Evolutionary conservation across 164 flowering plant species (phyloP).

Genomic region (Paratinospora sagittata): DNA sequence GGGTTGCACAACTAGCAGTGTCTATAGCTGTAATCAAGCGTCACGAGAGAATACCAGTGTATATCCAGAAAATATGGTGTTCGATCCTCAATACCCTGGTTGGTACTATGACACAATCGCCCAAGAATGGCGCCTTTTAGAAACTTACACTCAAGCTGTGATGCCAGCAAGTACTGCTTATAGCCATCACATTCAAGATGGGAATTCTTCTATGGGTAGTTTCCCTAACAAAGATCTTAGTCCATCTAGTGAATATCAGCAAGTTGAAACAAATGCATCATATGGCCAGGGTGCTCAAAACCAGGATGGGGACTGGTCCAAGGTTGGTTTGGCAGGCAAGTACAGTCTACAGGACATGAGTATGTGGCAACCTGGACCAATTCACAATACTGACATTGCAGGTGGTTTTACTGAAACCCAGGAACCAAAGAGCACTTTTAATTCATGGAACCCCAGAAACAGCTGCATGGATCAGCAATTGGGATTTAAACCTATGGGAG

Average conservation of each 20-base stretch:
- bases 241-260: slow-evolving; percentile 24
- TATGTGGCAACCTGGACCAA: slow-evolving; percentile 45
- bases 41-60: slow-evolving; percentile 40
- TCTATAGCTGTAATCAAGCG: slow-evolving; percentile 41
- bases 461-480: slow-evolving; percentile 29
- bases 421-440: slow-evolving; percentile 24
- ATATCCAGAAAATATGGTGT: slow-evolving; percentile 80
- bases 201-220: slow-evolving; percentile 21
- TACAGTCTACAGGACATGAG: slow-evolving; percentile 28
- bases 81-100: slow-evolving; percentile 92
- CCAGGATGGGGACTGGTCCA: slow-evolving; percentile 19
- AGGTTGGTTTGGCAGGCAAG: slow-evolving; percentile 29
- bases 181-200: slow-evolving; percentile 40
- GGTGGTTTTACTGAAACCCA: too few relatives aligned
- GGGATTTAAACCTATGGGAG: slow-evolving; percentile 26
- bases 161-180: slow-evolving; percentile 24
- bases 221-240: slow-evolving; percentile 19
- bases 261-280: slow-evolving; percentile 21
- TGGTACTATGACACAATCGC: slow-evolving; percentile 79
- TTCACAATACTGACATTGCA: too few relatives aligned
- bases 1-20: slow-evolving; percentile 30
- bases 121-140: slow-evolving; percentile 66
- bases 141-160: slow-evolving; percentile 34
- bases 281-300: slow-evolving; percentile 15
- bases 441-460: slow-evolving; percentile 20